phyloP scores from a whole-genome alignment of 2,329 filamentous ascomycete species.

The Cladosporium sp. region DNA sequence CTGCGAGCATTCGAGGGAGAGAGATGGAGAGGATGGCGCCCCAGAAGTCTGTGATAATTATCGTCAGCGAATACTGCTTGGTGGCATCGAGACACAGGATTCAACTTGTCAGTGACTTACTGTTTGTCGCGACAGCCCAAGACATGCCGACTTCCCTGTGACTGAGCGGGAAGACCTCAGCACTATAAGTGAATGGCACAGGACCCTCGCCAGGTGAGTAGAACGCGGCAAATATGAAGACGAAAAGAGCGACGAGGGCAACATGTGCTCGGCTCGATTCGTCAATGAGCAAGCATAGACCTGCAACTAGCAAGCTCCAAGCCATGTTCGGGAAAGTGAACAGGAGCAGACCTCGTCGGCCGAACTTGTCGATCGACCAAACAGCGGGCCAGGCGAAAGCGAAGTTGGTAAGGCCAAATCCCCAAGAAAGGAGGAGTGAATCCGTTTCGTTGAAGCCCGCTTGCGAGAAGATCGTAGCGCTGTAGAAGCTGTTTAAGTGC shows the following conservation, averaged over 20 bases:
- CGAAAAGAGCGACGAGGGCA: conserved; percentile 52
- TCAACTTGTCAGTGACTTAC: background rate
- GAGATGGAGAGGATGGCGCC: conserved; percentile 48
- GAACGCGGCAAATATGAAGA: conserved; percentile 50
- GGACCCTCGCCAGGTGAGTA: conserved; percentile 44
- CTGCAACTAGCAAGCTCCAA: conserved; percentile 44
- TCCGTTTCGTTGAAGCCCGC: conserved; percentile 38
- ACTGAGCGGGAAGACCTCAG: conserved; percentile 66
- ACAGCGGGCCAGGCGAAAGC: conserved; percentile 53
- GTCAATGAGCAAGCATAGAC: conserved; percentile 52
- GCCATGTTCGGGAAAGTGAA: conserved; percentile 51
- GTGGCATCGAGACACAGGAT: too few species aligned
- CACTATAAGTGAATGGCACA: conserved; percentile 64
- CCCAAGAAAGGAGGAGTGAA: conserved; percentile 51
- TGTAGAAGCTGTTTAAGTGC: conserved; percentile 25
- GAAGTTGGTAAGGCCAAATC: conserved; percentile 56
- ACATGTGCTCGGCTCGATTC: conserved; percentile 37
- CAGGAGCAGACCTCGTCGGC: conserved; percentile 47
- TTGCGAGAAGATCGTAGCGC: conserved; percentile 25
- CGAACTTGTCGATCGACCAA: conserved; percentile 56
- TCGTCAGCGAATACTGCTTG: background rate
- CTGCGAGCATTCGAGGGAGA: conserved; percentile 45
- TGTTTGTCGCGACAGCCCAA: conserved; percentile 62
- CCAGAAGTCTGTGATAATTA: conserved; percentile 36
- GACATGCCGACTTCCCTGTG: conserved; percentile 70